phyloP scores from a whole-genome alignment of 257 asterid species.

The Solanum piurae region DNA sequence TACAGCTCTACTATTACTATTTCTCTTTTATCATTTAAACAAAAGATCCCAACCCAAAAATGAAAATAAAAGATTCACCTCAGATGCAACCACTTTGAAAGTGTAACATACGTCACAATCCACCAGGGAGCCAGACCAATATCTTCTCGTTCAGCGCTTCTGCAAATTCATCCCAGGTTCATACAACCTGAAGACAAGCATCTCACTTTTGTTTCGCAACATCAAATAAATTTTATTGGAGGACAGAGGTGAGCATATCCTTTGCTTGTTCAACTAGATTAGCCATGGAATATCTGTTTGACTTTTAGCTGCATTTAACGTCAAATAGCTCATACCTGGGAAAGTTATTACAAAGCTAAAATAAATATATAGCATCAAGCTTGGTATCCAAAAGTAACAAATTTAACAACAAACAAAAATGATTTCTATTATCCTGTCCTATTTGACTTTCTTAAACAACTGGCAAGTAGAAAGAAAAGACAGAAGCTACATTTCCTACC shows the following conservation, averaged over 20 bases:
- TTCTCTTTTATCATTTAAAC: neutral
- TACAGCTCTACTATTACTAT: neutral
- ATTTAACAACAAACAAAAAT: neutral
- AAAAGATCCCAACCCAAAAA: neutral
- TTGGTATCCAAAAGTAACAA: neutral
- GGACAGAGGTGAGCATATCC: constrained; percentile 37
- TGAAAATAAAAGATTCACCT: neutral
- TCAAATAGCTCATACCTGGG: constrained; percentile 60
- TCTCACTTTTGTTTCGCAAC: constrained; percentile 61
- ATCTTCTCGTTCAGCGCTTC: constrained; percentile 71
- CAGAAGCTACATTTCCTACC: constrained; percentile 23
- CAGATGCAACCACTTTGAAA: neutral
- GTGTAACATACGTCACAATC: constrained; percentile 60
- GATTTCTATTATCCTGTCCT: neutral
- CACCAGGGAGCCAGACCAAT: constrained; percentile 90
- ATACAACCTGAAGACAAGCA: constrained; percentile 54
- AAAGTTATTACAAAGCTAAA: neutral
- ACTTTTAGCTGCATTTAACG: constrained; percentile 54
- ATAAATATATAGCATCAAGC: neutral
- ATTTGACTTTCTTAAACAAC: neutral
- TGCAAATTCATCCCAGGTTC: constrained; percentile 67
- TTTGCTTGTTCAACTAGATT: constrained; percentile 31
- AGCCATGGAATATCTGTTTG: constrained; percentile 52
- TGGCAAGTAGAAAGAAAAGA: neutral
- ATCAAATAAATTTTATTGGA: constrained; percentile 63